Evolutionary conservation across 257 asterid genomes (phyloP).

Genomic region (Echium plantagineum): DNA sequence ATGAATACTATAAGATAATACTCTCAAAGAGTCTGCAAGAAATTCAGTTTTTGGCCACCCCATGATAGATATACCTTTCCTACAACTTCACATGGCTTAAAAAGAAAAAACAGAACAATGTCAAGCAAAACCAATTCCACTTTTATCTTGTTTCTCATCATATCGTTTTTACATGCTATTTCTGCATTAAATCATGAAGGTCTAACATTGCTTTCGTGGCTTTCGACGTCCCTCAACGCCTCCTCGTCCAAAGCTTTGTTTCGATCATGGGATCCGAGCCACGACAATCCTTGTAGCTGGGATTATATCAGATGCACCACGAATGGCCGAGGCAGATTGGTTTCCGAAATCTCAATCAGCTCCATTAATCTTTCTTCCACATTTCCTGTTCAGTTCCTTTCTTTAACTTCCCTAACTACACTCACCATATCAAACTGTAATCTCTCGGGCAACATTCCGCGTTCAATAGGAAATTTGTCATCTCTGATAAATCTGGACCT

Average conservation of each 20-base stretch:
- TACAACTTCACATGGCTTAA: conserved; percentile 11
- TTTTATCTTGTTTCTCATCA: conserved; percentile 26
- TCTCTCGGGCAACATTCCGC: conserved; percentile 49
- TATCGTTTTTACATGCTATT: conserved; percentile 23
- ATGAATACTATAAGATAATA: too few species aligned
- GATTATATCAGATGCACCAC: conserved; percentile 44
- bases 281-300: conserved; percentile 56
- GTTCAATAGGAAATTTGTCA: conserved; percentile 34
- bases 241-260: conserved; percentile 33
- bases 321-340: conserved; percentile 15
- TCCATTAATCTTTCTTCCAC: conserved; percentile 43
- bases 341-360: conserved; percentile 34
- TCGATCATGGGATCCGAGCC: conserved; percentile 45
- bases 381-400: conserved; percentile 39
- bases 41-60: too few species aligned
- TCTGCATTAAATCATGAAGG: conserved; percentile 54
- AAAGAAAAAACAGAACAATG: conserved; percentile 33
- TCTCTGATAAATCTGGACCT: conserved; percentile 43
- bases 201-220: conserved; percentile 47
- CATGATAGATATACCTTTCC: too few species aligned
- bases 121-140: conserved; percentile 24
- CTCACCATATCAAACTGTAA: conserved; percentile 40
- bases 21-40: too few species aligned
- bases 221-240: conserved; percentile 39
- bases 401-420: conserved; percentile 33